phyloP scores from a whole-genome alignment of 371 early-diverging fungal genomes.

The Mucor indicus region DNA sequence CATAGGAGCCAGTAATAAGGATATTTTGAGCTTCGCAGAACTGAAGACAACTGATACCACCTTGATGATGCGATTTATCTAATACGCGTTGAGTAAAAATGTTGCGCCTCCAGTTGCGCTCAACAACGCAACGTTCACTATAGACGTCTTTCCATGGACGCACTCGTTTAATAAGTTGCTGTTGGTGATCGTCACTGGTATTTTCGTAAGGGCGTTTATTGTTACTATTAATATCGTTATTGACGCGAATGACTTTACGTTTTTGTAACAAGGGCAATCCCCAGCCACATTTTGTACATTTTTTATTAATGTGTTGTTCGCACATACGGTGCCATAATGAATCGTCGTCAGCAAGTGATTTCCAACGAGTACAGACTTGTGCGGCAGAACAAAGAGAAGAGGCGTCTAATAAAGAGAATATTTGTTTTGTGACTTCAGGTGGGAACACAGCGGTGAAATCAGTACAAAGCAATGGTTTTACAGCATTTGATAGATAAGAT shows the following conservation, averaged over 20 bases:
- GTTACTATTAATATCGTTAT: not conserved
- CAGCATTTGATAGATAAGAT: constrained; percentile 30
- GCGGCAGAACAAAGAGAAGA: constrained; percentile 87
- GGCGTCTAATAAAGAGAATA: constrained; percentile 87
- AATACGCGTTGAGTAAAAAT: constrained; percentile 41
- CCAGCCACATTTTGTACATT: constrained; percentile 96
- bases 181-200: not conserved
- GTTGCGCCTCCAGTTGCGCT: constrained; percentile 81
- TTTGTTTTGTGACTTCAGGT: constrained; percentile 73
- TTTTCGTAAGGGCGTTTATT: not conserved
- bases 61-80: constrained; percentile 66
- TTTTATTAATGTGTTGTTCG: constrained; percentile 93
- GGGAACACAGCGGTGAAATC: constrained; percentile 79
- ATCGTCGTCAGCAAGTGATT: constrained; percentile 81
- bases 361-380: constrained; percentile 82
- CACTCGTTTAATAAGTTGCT: constrained; percentile 16
- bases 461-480: constrained; percentile 43
- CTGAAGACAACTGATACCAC: constrained; percentile 78
- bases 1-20: constrained; percentile 82
- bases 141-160: constrained; percentile 80
- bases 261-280: constrained; percentile 71
- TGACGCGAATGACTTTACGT: constrained; percentile 21
- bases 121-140: constrained; percentile 76
- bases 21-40: constrained; percentile 71
- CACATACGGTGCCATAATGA: constrained; percentile 94